Conservation (phyloP, 805 yeast species). For the Candida adriatica region DNA sequence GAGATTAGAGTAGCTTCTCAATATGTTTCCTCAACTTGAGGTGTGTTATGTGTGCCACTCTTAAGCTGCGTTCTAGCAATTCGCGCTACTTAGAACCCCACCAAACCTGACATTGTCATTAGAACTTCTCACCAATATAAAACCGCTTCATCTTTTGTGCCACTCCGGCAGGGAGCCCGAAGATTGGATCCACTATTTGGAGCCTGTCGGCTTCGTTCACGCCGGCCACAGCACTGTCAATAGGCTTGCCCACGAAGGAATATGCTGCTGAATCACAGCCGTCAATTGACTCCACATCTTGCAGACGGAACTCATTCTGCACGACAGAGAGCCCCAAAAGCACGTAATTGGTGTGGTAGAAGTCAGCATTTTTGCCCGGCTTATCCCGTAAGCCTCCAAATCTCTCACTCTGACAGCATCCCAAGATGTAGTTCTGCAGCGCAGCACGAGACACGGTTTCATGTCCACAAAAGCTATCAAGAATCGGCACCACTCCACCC, state of each 20-base stretch:
- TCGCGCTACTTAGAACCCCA: no score
- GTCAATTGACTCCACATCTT: no score
- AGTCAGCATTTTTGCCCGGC: conserved; percentile 75
- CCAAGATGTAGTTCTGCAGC: conserved; percentile 57
- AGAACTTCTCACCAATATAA: no score
- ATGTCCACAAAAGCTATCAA: conserved; percentile 44
- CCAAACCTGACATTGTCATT: no score
- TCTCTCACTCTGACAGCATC: conserved; percentile 60
- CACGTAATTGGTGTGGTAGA: conserved; percentile 86
- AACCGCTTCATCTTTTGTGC: conserved; percentile 28
- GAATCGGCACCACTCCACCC: conserved; percentile 64
- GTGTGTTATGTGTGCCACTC: no score
- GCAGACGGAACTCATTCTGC: no score
- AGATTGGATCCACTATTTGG: conserved; percentile 45
- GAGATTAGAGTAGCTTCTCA: no score
- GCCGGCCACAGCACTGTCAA: conserved; percentile 11
- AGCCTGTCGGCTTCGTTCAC: conserved; percentile 18
- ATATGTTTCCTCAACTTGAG: no score
- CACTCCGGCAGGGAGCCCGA: conserved; percentile 44
- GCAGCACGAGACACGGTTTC: conserved; percentile 46
- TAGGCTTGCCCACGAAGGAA: conserved; percentile 7
- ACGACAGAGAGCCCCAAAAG: conserved; percentile 55
- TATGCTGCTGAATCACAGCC: no score
- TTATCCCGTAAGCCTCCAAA: conserved; percentile 83
- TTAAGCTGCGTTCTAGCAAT: no score